These are phyloP conservation scores for Pyrenophora graminea DNA, from an alignment of 2,329 filamentous ascomycete genomes.

Conservation along the genomic window DNA sequence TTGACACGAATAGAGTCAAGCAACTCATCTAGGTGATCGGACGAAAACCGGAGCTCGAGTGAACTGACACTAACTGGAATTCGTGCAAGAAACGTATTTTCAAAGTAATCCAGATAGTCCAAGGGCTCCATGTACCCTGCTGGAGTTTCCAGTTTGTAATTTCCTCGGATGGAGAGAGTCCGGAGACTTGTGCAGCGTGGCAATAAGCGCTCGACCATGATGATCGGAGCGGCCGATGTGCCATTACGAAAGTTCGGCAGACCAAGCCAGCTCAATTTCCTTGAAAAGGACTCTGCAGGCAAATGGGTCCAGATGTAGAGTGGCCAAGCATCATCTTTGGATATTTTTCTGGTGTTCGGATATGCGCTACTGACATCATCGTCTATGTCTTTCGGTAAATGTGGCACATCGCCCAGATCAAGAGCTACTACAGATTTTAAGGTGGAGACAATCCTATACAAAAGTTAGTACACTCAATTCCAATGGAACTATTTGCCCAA, in stretches of 20 bases:
- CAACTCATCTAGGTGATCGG: conserved; percentile 14
- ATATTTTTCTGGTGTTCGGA: background rate
- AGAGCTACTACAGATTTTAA: conserved; percentile 21
- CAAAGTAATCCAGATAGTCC: conserved; percentile 4
- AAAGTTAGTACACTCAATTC: background rate
- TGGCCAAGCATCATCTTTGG: background rate
- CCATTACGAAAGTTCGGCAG: conserved; percentile 16
- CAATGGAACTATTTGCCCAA: too few relatives aligned
- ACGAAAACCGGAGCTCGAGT: conserved; percentile 28
- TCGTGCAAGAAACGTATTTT: conserved; percentile 5
- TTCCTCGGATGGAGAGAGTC: conserved; percentile 28
- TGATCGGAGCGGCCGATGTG: background rate
- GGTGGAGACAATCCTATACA: conserved; percentile 17
- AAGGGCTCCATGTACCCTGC: conserved; percentile 4
- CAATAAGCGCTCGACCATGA: conserved; percentile 1
- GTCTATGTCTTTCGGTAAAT: background rate
- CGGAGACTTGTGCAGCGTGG: conserved; percentile 14
- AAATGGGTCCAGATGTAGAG: background rate
- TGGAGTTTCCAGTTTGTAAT: conserved; percentile 9
- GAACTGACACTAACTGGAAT: conserved; percentile 13
- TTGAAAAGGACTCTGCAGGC: background rate
- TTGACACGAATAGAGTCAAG: conserved; percentile 1
- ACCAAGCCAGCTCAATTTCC: conserved; percentile 25
- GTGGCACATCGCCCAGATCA: conserved; percentile 26
- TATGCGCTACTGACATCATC: background rate